phyloP scores from a whole-genome alignment of 345 rosid species.

The Eucalyptus tenuipes region DNA sequence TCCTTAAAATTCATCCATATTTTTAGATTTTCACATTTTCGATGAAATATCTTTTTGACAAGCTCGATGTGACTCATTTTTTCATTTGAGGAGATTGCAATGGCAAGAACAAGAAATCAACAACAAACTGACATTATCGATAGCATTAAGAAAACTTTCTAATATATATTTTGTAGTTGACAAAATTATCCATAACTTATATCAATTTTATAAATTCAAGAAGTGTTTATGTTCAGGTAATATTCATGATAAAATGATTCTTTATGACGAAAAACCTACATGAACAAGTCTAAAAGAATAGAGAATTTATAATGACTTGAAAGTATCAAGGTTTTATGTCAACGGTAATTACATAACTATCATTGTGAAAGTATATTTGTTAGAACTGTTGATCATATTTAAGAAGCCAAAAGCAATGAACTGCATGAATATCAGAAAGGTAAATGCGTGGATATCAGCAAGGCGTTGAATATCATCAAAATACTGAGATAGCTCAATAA shows the following conservation, averaged over 20 bases:
- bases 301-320: no score
- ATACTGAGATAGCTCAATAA: no score
- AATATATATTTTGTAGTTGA: no score
- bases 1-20: neutral
- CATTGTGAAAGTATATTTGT: no score
- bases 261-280: no score
- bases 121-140: neutral
- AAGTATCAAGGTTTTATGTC: no score
- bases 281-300: no score
- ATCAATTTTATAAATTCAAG: neutral
- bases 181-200: no score
- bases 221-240: neutral
- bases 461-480: neutral
- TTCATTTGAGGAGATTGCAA: neutral
- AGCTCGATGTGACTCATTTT: neutral
- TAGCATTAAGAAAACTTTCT: neutral
- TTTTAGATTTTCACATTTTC: neutral
- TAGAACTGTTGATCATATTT: neutral
- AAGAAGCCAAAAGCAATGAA: neutral
- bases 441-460: neutral
- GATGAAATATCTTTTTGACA: neutral
- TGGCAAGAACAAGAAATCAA: neutral
- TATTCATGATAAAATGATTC: no score
- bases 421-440: neutral
- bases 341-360: no score